phyloP scores from a whole-genome alignment of 148 eudicot genomes.

The Dysphania ambrosioides region DNA sequence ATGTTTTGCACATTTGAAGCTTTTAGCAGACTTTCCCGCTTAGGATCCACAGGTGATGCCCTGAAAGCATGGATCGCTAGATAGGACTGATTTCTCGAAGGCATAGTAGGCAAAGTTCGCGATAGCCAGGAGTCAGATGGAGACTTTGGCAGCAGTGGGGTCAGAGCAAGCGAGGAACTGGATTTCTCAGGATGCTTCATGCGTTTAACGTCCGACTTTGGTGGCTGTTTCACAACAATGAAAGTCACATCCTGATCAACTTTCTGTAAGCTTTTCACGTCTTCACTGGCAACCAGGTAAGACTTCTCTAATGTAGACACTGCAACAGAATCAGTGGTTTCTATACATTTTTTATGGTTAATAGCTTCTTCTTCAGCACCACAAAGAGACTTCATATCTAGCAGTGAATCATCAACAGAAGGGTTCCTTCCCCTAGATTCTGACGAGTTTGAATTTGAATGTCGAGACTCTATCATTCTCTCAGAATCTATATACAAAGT shows the following conservation, averaged over 20 bases:
- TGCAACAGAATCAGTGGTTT: conserved; percentile 12
- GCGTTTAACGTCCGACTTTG: conserved; percentile 20
- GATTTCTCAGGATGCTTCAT: conserved; percentile 11
- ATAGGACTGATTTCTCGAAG: conserved; percentile 37
- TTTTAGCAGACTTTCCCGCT: conserved; percentile 42
- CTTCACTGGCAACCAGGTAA: conserved; percentile 14
- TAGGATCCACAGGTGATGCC: conserved; percentile 35
- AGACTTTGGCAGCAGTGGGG: conserved; percentile 64
- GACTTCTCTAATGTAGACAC: conserved; percentile 20
- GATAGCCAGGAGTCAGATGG: conserved; percentile 96
- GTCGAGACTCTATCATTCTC: conserved; percentile 37
- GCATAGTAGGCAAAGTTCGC: conserved; percentile 67
- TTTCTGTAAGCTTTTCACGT: conserved; percentile 13
- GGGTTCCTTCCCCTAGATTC: conserved; percentile 34
- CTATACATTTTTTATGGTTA: conserved; percentile 13
- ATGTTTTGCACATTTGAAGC: conserved; percentile 15
- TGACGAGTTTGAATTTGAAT: conserved; percentile 32
- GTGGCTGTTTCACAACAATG: conserved; percentile 18
- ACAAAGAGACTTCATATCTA: conserved; percentile 31
- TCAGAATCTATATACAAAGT: conserved; percentile 60
- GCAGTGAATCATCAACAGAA: conserved; percentile 36
- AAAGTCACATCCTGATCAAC: conserved; percentile 22
- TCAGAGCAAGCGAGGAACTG: conserved; percentile 31
- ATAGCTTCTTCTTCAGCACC: conserved; percentile 17
- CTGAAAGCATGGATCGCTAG: conserved; percentile 27